These are phyloP conservation scores for Lasiosphaeria ovina DNA, from an alignment of 495 filamentous ascomycete species.

Conservation along the genomic window DNA sequence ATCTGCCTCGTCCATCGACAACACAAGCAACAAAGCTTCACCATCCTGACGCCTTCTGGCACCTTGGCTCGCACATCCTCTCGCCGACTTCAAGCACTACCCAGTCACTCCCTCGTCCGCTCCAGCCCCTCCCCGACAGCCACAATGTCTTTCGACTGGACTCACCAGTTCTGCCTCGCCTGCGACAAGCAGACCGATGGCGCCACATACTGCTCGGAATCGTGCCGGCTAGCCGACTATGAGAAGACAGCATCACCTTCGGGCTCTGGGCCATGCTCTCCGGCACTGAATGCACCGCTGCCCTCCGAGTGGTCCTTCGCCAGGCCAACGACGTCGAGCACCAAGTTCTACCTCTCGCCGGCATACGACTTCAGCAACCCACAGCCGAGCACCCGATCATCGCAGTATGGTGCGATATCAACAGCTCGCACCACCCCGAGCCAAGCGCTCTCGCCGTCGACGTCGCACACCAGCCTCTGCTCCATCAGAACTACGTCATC, in stretches of 20 bases:
- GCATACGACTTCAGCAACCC: constrained; percentile 65
- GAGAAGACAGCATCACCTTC: constrained; percentile 61
- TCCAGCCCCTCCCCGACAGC: constrained; percentile 18
- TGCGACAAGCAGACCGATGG: constrained; percentile 87
- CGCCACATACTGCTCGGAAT: constrained; percentile 87
- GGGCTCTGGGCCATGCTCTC: constrained; percentile 56
- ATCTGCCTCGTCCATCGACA: constrained; percentile 2
- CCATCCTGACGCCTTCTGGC: constrained; percentile 2
- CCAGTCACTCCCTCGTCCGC: constrained; percentile 12
- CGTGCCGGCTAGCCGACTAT: constrained; percentile 83
- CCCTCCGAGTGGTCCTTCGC: constrained; percentile 42
- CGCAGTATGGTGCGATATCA: constrained; percentile 19
- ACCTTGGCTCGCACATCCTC: constrained; percentile 12
- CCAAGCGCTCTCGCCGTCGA: constrained; percentile 67
- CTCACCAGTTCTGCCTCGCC: constrained; percentile 88
- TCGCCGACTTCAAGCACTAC: constrained; percentile 6
- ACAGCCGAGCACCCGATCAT: constrained; percentile 26
- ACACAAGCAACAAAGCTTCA: not conserved
- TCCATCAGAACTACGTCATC: constrained; percentile 68
- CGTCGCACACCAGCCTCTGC: constrained; percentile 80
- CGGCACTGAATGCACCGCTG: constrained; percentile 44
- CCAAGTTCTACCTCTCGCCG: constrained; percentile 66
- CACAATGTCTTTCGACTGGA: constrained; percentile 73
- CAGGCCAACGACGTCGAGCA: constrained; percentile 33
- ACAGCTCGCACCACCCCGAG: constrained; percentile 38